Evolutionary conservation across 225 moss, liverwort and hornwort species (phyloP).

Genomic region (Neckera pumila): DNA sequence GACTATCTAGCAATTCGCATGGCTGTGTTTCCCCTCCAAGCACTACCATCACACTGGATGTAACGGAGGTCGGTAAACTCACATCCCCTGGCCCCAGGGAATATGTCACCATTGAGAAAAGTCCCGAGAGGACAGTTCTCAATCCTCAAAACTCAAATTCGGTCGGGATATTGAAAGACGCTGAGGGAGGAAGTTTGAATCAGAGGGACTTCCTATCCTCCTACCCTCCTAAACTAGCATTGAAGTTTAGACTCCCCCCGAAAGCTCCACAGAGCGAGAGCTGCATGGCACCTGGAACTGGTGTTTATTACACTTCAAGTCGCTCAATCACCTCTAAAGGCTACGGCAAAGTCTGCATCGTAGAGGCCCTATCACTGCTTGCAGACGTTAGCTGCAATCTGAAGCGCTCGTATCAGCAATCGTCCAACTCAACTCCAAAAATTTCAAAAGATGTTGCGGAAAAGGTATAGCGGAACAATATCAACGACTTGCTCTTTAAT

Average conservation of each 20-base stretch:
- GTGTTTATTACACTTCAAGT: constrained; percentile 20
- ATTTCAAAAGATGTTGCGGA: not conserved
- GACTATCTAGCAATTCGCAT: not conserved
- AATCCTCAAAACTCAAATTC: not conserved
- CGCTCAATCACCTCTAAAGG: constrained; percentile 17
- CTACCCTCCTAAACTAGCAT: not conserved
- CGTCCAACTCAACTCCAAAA: not conserved
- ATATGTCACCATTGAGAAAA: not conserved
- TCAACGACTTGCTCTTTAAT: not conserved
- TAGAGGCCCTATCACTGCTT: constrained; percentile 36
- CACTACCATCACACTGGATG: not conserved
- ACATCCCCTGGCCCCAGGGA: not conserved
- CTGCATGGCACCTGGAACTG: constrained; percentile 8
- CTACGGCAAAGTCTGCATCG: not conserved
- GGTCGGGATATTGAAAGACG: not conserved
- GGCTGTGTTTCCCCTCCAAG: not conserved
- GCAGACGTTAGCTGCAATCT: constrained; percentile 32
- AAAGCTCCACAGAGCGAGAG: not conserved
- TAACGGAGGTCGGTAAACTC: not conserved
- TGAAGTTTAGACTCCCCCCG: not conserved
- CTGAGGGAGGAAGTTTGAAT: not conserved
- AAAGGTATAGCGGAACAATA: constrained; percentile 2
- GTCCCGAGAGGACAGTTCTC: not conserved
- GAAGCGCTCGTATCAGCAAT: not conserved
- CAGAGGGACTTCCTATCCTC: not conserved